phyloP scores from a whole-genome alignment of 192 early-diverging fungal genomes.

The Chytriomyces sp. region DNA sequence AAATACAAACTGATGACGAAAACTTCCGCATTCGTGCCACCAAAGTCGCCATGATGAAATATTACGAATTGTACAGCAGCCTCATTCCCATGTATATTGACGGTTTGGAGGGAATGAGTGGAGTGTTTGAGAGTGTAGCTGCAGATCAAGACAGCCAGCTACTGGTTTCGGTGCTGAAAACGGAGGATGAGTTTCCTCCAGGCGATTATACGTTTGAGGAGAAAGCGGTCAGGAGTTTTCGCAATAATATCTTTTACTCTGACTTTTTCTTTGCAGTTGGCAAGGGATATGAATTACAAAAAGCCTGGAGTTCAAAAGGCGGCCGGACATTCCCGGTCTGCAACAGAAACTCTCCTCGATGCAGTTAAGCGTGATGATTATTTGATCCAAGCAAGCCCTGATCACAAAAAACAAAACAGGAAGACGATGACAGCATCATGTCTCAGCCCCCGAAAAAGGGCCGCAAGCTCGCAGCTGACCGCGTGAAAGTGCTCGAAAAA shows the following conservation, averaged over 20 bases:
- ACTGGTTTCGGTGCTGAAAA: slow-evolving; percentile 35
- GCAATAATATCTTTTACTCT: too few species aligned
- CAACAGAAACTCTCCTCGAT: slow-evolving; percentile 6
- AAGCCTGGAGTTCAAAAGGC: not conserved
- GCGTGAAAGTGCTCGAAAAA: slow-evolving; percentile 48
- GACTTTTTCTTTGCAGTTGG: not conserved
- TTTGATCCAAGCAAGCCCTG: not conserved
- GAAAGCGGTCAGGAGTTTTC: slow-evolving; percentile 25
- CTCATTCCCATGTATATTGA: slow-evolving; percentile 19
- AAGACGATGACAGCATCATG: slow-evolving; percentile 41
- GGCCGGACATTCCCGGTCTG: not conserved
- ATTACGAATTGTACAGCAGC: slow-evolving; percentile 29
- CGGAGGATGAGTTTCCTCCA: slow-evolving; percentile 31
- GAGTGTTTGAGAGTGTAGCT: slow-evolving; percentile 33
- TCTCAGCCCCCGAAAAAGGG: slow-evolving; percentile 36
- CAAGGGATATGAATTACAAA: slow-evolving; percentile 8
- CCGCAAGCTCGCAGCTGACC: slow-evolving; percentile 41
- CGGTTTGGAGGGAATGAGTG: slow-evolving; percentile 25
- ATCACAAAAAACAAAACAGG: slow-evolving; percentile 7
- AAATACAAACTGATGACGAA: slow-evolving; percentile 43
- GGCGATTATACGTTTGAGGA: slow-evolving; percentile 49
- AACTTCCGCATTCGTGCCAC: slow-evolving; percentile 36
- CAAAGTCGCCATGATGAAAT: slow-evolving; percentile 30
- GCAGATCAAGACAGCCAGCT: slow-evolving; percentile 33
- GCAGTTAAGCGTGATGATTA: slow-evolving; percentile 4